Evolutionary conservation across 2,329 filamentous ascomycete genomes (phyloP), one percentile per base, ranked within the genome.

Genomic region (Elsinoe necatrix): DNA sequence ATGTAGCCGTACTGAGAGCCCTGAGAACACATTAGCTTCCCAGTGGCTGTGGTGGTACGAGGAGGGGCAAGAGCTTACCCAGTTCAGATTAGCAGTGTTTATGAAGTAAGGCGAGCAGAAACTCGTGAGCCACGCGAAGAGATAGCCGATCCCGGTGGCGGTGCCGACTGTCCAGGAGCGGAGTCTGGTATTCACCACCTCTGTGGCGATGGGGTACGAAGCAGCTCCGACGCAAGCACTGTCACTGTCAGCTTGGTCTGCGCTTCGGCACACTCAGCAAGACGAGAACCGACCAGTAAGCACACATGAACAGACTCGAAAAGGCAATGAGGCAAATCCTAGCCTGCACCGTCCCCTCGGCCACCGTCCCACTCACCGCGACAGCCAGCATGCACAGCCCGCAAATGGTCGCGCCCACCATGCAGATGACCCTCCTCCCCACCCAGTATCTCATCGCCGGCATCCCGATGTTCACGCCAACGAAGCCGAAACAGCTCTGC

Each of bases 91-190:
- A 12, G 69, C 65, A 0, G 76, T 75, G 60, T 81, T 81, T 66
- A 82, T 81, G 61, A 81, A 82, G 61, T 81, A 81, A 0, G 78
- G 79, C 2, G 78, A 77, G 0, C 79, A 81, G 60, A 81, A 82
- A 0, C 77, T 79, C 0, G 77, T 76, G 4, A 78, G 69, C 78
- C 78, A 80, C 60, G 79, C 79, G 1, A 75, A 73, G 12, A 80
- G 68, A 64, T 81, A 81, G 0, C 76, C 78, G 18, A 79, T 66
- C 2, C 76, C 75, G 0, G 77, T 75, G 0, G 79, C 78, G 1
- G 69, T 64, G 27, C 79, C 79, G 55, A 82, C 80, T 0, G 79
- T 81, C 60, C 80, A 77, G 0, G 74, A 77, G 12, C 79, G 75
- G 6, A 81, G 71, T 2, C 77, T 61, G 8, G 68, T 68, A 14